phyloP scores from a whole-genome alignment of 148 eudicot species.

The Silene uniflora region DNA sequence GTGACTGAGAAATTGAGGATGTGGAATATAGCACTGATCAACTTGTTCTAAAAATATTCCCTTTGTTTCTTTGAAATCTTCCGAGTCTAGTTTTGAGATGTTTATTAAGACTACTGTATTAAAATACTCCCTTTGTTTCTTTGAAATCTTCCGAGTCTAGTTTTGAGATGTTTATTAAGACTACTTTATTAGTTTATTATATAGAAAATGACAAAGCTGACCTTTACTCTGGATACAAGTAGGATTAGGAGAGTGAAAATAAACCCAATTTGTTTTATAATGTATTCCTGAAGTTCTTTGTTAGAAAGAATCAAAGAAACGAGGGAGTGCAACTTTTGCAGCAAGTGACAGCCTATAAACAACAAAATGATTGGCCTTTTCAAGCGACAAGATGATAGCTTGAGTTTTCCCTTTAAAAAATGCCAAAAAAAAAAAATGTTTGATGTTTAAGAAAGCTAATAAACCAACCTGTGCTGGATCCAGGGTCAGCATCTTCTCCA shows the following conservation, averaged over 20 bases:
- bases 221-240: too few relatives aligned
- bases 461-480: slow-evolving; percentile 75
- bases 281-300: too few relatives aligned
- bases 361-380: too few relatives aligned
- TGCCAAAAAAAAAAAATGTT: neutral
- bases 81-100: neutral
- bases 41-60: neutral
- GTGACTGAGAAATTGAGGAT: neutral
- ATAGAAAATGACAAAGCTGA: too few relatives aligned
- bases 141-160: neutral
- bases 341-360: too few relatives aligned
- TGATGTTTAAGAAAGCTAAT: neutral
- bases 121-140: neutral
- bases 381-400: too few relatives aligned
- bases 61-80: neutral
- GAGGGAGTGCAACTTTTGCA: too few relatives aligned
- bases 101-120: too few relatives aligned
- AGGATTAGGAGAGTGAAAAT: too few relatives aligned
- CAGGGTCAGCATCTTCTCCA: slow-evolving; percentile 85
- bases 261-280: too few relatives aligned
- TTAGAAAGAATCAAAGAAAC: too few relatives aligned
- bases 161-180: neutral
- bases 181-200: neutral
- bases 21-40: neutral
- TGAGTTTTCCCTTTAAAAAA: neutral